These are phyloP conservation scores for Sicyos baderoa DNA, from an alignment of 306 rosid genomes.

Conservation along the genomic window DNA sequence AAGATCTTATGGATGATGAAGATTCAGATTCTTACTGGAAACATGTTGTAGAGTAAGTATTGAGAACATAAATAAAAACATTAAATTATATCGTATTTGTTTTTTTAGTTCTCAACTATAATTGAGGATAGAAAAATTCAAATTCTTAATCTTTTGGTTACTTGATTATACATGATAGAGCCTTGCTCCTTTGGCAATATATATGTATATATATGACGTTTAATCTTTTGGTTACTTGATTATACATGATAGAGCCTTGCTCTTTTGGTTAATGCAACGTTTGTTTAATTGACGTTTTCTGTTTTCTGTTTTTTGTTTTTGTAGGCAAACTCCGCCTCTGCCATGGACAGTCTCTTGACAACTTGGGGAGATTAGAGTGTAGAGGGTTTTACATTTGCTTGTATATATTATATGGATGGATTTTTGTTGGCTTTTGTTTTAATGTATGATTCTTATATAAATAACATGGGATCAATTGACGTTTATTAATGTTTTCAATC, in stretches of 20 bases:
- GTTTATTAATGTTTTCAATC: neutral
- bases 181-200: no score
- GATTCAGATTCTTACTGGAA: slow-evolving; percentile 47
- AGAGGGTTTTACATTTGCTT: neutral
- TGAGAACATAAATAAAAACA: no score
- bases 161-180: no score
- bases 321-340: slow-evolving; percentile 25
- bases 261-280: neutral
- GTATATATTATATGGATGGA: neutral
- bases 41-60: slow-evolving; percentile 33
- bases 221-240: no score
- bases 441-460: slow-evolving; percentile 12
- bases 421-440: neutral
- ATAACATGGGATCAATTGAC: neutral
- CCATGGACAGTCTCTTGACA: slow-evolving; percentile 20
- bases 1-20: slow-evolving; percentile 41
- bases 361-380: neutral
- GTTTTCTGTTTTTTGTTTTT: neutral
- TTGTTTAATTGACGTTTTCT: neutral
- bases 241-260: no score
- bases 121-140: no score
- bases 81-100: no score
- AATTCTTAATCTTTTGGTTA: no score
- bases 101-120: no score
- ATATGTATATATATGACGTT: no score